phyloP scores from a whole-genome alignment of 306 rosid species.

The Rubus idaeus region DNA sequence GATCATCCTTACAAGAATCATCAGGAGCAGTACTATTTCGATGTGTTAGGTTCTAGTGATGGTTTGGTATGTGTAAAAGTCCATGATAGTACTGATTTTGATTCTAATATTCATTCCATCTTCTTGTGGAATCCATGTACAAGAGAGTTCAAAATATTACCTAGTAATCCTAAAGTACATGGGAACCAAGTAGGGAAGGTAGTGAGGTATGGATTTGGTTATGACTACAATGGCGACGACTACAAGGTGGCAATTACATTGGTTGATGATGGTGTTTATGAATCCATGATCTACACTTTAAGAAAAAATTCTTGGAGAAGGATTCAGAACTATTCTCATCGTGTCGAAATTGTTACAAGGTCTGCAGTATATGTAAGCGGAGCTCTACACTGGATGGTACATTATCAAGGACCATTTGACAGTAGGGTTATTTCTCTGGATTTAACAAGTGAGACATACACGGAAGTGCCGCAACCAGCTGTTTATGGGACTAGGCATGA shows the following conservation, averaged over 20 bases:
- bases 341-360: too few relatives aligned
- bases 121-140: background rate
- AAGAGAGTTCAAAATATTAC: background rate
- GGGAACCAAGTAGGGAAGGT: too few relatives aligned
- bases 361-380: background rate
- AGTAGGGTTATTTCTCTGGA: background rate
- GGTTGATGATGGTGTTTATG: too few relatives aligned
- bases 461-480: background rate
- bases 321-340: background rate
- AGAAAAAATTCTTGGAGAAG: background rate
- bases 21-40: background rate
- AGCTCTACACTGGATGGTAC: background rate
- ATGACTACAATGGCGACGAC: background rate
- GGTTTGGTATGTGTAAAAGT: background rate
- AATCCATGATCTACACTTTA: background rate
- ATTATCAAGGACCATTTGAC: too few relatives aligned
- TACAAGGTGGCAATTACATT: background rate
- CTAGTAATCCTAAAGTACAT: too few relatives aligned
- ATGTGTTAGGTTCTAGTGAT: background rate
- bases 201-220: background rate
- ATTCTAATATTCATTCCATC: too few relatives aligned
- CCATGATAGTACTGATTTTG: too few relatives aligned
- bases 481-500: background rate
- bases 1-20: background rate
- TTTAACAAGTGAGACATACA: background rate